Conservation (phyloP, 1,284 basidiomycete species). For the Prillingera fragicola region DNA sequence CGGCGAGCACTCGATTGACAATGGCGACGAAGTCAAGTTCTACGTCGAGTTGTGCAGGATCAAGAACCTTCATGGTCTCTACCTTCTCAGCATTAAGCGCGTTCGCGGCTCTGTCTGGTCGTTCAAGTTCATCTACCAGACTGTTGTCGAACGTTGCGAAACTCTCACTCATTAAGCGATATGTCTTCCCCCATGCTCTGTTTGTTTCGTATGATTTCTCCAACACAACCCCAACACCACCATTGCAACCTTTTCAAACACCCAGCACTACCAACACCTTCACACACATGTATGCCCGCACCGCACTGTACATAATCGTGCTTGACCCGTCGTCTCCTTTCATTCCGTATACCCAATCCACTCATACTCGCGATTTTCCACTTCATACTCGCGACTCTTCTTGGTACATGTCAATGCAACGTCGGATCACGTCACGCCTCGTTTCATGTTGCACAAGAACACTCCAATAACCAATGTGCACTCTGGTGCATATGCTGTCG, state of each 20-base stretch:
- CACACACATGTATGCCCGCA: no score
- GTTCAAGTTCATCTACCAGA: conserved; percentile 91
- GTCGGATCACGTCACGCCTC: neutral
- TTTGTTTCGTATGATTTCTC: neutral
- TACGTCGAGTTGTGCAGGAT: conserved; percentile 83
- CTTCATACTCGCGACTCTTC: neutral
- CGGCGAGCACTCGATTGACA: conserved; percentile 68
- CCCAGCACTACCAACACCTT: neutral
- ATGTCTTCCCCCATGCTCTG: conserved; percentile 3
- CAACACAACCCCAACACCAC: neutral
- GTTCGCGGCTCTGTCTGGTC: conserved; percentile 87
- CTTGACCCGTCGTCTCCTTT: neutral
- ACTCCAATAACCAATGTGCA: no score
- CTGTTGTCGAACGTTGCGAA: conserved; percentile 60
- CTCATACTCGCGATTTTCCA: neutral
- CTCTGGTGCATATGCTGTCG: no score
- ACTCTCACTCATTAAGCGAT: conserved; percentile 32
- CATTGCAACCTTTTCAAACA: neutral
- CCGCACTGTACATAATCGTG: neutral
- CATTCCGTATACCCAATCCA: neutral
- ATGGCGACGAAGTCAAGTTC: conserved; percentile 89
- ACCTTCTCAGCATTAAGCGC: conserved; percentile 80
- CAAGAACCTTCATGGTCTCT: conserved; percentile 78
- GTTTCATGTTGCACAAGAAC: neutral
- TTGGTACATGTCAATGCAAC: conserved; percentile 1